Conservation (phyloP, 2,329 filamentous ascomycete genomes). For the Zalaria obscura region DNA sequence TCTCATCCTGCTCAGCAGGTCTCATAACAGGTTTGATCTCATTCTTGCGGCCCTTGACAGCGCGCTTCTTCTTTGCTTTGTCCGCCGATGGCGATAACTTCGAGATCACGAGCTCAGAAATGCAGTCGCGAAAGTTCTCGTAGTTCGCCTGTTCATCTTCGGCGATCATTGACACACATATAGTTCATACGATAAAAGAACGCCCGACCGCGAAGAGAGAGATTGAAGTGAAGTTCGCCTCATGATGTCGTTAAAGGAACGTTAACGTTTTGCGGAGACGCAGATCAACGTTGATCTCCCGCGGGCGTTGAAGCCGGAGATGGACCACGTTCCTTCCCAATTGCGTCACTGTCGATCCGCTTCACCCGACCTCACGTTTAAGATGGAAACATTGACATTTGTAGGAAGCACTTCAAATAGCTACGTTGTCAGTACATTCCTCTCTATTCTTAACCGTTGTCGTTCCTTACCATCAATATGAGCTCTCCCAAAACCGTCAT, state of each 20-base stretch:
- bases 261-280: background rate
- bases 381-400: too few relatives aligned
- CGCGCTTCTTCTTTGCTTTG: constrained; percentile 30
- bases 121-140: constrained; percentile 57
- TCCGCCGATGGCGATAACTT: constrained; percentile 37
- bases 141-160: constrained; percentile 39
- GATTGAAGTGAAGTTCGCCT: too few relatives aligned
- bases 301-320: too few relatives aligned
- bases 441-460: too few relatives aligned
- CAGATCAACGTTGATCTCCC: background rate
- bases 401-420: too few relatives aligned
- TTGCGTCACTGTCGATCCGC: too few relatives aligned
- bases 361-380: too few relatives aligned
- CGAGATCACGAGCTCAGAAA: constrained; percentile 55
- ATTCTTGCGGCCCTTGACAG: constrained; percentile 25
- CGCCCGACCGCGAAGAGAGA: too few relatives aligned
- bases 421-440: too few relatives aligned
- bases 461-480: background rate
- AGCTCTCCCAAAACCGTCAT: constrained; percentile 31
- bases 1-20: constrained; percentile 6
- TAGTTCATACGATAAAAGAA: too few relatives aligned
- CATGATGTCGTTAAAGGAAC: background rate
- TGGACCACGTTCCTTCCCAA: too few relatives aligned
- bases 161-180: constrained; percentile 14
- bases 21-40: constrained; percentile 21